Evolutionary conservation across 768 basidiomycete genomes (phyloP).

Genomic region (Tulasnella sp.): DNA sequence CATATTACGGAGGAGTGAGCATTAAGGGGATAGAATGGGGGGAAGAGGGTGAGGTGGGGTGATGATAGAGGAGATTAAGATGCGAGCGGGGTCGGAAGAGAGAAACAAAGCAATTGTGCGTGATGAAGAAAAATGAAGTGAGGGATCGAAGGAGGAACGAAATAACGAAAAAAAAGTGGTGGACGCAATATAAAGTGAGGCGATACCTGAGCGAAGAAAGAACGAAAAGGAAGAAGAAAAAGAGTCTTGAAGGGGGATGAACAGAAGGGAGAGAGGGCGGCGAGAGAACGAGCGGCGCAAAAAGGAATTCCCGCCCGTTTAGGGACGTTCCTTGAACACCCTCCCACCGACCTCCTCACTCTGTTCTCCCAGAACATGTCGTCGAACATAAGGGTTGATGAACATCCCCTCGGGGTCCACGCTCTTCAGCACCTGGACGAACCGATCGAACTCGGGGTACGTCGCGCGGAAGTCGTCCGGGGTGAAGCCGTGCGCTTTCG

Average conservation of each 20-base stretch:
- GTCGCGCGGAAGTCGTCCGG: slow-evolving; percentile 49
- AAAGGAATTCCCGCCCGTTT: neutral
- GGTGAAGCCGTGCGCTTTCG: slow-evolving; percentile 70
- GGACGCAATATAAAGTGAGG: neutral
- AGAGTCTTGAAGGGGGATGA: neutral
- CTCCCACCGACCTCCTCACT: slow-evolving; percentile 28
- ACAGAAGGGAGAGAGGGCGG: neutral
- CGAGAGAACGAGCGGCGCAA: neutral
- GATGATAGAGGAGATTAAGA: neutral
- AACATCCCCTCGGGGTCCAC: slow-evolving; percentile 61
- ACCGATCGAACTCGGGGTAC: slow-evolving; percentile 78
- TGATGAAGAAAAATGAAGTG: no score
- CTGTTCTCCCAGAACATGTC: slow-evolving; percentile 65
- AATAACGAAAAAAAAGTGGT: neutral
- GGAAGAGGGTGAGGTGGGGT: neutral
- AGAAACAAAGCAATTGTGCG: no score
- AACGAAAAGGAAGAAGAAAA: neutral
- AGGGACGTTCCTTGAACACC: slow-evolving; percentile 33
- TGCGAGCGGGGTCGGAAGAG: neutral
- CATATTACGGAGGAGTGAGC: neutral
- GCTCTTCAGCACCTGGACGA: slow-evolving; percentile 47
- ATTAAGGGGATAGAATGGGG: no score
- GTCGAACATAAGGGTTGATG: slow-evolving; percentile 78
- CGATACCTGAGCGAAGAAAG: neutral
- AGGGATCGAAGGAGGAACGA: neutral